A percentile compares a stretch with the other conserved stretches of the same genome.
Evolutionary conservation across 1,284 basidiomycete species (phyloP).

Genomic region (Exobasidium rhododendri): DNA sequence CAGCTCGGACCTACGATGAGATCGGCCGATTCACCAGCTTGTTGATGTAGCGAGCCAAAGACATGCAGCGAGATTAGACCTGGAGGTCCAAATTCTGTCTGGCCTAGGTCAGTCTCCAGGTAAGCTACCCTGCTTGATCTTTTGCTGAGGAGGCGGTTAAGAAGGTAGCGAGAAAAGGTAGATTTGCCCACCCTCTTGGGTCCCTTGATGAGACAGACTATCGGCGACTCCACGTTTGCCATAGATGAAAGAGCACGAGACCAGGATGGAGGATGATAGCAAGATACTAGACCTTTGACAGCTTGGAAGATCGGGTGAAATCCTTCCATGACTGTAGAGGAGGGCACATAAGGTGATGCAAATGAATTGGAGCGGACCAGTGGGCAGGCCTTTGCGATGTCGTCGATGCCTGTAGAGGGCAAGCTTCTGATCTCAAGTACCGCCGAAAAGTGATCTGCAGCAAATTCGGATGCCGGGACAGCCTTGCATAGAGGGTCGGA

Average conservation of each 20-base stretch:
- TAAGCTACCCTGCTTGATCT: conserved; percentile 70
- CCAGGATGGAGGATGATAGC: not conserved
- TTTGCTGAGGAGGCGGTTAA: conserved; percentile 67
- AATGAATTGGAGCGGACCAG: not conserved
- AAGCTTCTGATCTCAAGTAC: conserved; percentile 29
- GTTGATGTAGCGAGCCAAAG: conserved; percentile 51
- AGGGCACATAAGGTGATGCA: not conserved
- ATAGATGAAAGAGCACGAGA: not conserved
- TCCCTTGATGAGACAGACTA: conserved; percentile 67
- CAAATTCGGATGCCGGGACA: not conserved
- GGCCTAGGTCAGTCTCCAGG: conserved; percentile 87
- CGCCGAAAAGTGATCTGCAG: conserved; percentile 1
- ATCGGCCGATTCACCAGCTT: not conserved
- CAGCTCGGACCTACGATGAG: conserved; percentile 40
- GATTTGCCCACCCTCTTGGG: conserved; percentile 86
- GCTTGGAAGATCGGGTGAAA: not conserved
- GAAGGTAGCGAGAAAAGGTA: conserved; percentile 70
- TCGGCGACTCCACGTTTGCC: conserved; percentile 48
- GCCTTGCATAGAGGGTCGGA: not conserved
- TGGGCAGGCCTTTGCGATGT: not conserved
- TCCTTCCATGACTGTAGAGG: not conserved
- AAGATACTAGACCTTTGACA: not conserved
- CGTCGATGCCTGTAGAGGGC: conserved; percentile 56
- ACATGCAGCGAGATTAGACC: conserved; percentile 80
- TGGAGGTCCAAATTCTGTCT: conserved; percentile 86